Conservation (phyloP, 352 stramenopile species). For the Phytophthora vignae region DNA sequence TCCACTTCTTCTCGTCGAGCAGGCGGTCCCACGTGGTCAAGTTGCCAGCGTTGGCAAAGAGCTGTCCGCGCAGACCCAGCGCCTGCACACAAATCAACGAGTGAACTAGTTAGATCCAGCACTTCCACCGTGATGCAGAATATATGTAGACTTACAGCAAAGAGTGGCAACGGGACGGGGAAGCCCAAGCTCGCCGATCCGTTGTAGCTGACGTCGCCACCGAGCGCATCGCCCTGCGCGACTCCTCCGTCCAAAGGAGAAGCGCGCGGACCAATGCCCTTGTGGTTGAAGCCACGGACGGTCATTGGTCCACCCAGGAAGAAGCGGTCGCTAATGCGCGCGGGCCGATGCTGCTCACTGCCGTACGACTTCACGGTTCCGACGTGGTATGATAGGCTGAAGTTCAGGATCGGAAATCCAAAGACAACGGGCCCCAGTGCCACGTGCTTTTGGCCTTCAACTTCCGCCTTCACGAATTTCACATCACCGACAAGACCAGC, state of each 20-base stretch:
- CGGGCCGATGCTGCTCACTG: conserved; percentile 71
- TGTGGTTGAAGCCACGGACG: conserved; percentile 92
- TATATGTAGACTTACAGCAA: conserved; percentile 69
- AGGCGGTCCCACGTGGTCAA: conserved; percentile 88
- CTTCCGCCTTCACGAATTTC: conserved; percentile 89
- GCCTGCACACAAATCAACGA: conserved; percentile 42
- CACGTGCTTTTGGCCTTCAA: conserved; percentile 87
- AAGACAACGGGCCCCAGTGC: conserved; percentile 69
- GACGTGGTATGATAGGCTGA: conserved; percentile 82
- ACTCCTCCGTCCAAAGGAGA: conserved; percentile 89
- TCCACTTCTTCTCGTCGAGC: conserved; percentile 90
- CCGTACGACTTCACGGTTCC: conserved; percentile 85
- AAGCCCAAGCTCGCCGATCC: conserved; percentile 88
- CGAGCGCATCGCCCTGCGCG: conserved; percentile 83
- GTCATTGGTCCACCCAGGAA: conserved; percentile 91
- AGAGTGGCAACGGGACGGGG: conserved; percentile 81
- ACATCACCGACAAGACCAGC: conserved; percentile 89
- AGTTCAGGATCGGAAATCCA: conserved; percentile 80
- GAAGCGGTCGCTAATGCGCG: conserved; percentile 93
- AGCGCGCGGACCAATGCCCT: conserved; percentile 88
- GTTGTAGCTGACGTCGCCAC: conserved; percentile 90
- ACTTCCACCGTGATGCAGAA: background rate
- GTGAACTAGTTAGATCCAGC: conserved; percentile 8
- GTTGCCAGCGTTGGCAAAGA: conserved; percentile 93
- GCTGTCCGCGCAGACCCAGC: conserved; percentile 86